Percentiles rank a stretch among this genome's conserved stretches.
Conservation (phyloP, 2,329 filamentous ascomycete species). For the Colletotrichum chrysophilum region DNA sequence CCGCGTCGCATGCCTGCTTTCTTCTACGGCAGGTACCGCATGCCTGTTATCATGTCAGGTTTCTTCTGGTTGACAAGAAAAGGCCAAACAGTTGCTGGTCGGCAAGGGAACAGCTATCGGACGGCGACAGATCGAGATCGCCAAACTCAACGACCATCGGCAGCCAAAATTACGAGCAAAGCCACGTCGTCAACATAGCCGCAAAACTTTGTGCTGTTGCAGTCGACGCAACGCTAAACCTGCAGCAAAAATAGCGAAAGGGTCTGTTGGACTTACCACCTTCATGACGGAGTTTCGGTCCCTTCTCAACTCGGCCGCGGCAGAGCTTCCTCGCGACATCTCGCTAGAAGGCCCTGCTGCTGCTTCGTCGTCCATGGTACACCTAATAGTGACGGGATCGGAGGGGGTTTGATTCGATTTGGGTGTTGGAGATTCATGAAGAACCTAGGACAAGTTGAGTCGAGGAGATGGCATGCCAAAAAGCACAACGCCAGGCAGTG, state of each 20-base stretch:
- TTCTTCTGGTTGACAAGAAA: background rate
- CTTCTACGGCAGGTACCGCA: slow-evolving; percentile 65
- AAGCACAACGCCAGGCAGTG: background rate
- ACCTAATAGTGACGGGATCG: slow-evolving; percentile 18
- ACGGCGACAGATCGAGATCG: background rate
- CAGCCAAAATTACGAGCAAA: background rate
- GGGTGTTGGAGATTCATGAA: slow-evolving; percentile 3
- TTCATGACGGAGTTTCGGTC: background rate
- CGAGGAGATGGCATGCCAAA: background rate
- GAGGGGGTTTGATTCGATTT: background rate
- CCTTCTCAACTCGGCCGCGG: background rate
- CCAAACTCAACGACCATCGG: background rate
- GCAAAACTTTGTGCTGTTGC: background rate
- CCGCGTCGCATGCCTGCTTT: slow-evolving; percentile 70
- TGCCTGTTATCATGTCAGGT: slow-evolving; percentile 38
- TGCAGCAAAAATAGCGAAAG: background rate
- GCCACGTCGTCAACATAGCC: background rate
- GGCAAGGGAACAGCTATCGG: background rate
- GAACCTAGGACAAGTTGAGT: background rate
- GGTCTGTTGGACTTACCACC: background rate
- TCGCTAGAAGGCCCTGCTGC: slow-evolving; percentile 24
- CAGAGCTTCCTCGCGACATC: background rate
- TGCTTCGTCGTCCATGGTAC: slow-evolving; percentile 20
- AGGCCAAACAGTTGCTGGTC: background rate
- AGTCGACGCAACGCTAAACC: background rate